Base-by-base conservation (phyloP, 1,139 yeast species). In the Saccharomyces hybrid region DNA sequence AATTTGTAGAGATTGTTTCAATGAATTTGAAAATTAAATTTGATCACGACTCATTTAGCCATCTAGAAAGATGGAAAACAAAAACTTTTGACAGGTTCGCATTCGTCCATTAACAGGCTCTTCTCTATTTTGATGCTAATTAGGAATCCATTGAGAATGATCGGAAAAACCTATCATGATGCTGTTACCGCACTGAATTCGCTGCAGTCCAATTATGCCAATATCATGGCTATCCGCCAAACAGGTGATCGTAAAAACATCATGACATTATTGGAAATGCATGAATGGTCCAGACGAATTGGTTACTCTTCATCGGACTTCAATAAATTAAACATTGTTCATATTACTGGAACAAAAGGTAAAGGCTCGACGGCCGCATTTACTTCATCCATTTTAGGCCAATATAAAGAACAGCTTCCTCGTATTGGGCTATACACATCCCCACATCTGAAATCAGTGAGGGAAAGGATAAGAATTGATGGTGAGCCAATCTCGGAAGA, bases 351-450 rank as follows among this genome's bases (percentile, higher is more conserved):
- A 27, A 95, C 99, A 1, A 95, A 95, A 70, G 99, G 99, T 11
- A 95, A 95, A 72, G 99, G 99, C 0, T 90, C 97, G 0, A 91
- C 98, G 0, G 93, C 97, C 73, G 97, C 99, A 0, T 95, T 95
- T 68, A 82, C 91, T 2, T 89, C 88, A 64, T 83, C 95, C 2
- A 89, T 93, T 49, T 72, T 95, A 57, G 68, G 73, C 14, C 90
- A 88, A 65, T 89, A 88, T 65, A 62, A 61, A 31, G 68, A 70
- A 9, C 50, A 56, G 14, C 47, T 68, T 20, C 63, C 62, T 2
- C 88, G 88, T 67, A 79, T 91, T 51, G 99, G 99, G 0, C 77
- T 93, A 32, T 95, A 88, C 69, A 91, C 98, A 0, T 89, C 97
- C 2, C 99, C 99, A 3, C 99, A 95, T 71, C 78, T 95, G 69